These are phyloP conservation scores for Alternaria burnsii DNA, from an alignment of 2,329 filamentous ascomycete genomes.

Conservation along the genomic window DNA sequence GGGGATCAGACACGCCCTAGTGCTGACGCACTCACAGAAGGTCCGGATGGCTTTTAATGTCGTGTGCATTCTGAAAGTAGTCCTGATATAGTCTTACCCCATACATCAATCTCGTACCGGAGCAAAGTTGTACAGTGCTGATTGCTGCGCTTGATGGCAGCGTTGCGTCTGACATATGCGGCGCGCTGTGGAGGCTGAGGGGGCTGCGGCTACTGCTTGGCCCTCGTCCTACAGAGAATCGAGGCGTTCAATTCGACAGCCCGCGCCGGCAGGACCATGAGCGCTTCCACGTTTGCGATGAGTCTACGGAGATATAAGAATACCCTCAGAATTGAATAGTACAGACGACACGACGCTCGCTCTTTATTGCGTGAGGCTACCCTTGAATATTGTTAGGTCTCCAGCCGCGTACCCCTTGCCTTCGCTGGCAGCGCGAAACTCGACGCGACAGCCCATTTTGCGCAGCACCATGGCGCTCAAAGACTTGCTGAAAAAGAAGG, in stretches of 20 bases:
- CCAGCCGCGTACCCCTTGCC: constrained; percentile 24
- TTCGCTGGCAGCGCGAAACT: constrained; percentile 21
- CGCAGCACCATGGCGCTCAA: constrained; percentile 64
- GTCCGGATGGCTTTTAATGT: neutral
- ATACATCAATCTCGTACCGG: neutral
- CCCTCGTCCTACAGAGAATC: constrained; percentile 30
- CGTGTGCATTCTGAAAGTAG: neutral
- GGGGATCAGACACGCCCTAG: neutral
- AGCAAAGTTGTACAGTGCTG: neutral
- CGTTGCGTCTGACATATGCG: constrained; percentile 14
- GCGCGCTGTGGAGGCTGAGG: constrained; percentile 37
- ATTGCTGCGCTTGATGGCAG: neutral
- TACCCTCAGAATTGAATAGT: constrained; percentile 40
- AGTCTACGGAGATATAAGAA: constrained; percentile 45
- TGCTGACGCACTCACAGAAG: neutral
- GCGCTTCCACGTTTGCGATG: constrained; percentile 30
- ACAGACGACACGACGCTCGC: constrained; percentile 11
- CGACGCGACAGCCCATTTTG: constrained; percentile 14
- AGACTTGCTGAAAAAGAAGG: constrained; percentile 70
- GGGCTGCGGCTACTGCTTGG: constrained; percentile 33
- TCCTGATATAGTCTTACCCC: neutral
- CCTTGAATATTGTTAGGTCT: constrained; percentile 16
- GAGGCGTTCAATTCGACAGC: constrained; percentile 34
- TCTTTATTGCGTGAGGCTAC: constrained; percentile 10
- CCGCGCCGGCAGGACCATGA: constrained; percentile 38